Conservation (phyloP, 345 rosid genomes). For the Eucalyptus melliodora region DNA sequence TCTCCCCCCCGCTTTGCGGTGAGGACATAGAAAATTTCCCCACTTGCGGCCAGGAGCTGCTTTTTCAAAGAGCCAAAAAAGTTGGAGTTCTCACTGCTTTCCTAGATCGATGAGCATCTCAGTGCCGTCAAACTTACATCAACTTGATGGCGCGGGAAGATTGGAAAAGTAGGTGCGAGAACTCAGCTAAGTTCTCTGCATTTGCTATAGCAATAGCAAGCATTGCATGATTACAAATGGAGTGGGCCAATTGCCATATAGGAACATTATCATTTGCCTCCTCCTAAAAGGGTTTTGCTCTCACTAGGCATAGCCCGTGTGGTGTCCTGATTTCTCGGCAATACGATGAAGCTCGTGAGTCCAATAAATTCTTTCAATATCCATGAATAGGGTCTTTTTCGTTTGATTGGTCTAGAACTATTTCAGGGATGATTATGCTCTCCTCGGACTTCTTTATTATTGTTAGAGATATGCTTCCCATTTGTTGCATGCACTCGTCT, state of each 20-base stretch:
- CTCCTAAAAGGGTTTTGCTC: neutral
- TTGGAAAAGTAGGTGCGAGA: neutral
- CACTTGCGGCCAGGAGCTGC: neutral
- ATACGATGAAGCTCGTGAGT: neutral
- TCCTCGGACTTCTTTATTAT: neutral
- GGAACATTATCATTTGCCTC: neutral
- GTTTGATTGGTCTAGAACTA: neutral
- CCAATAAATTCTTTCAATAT: neutral
- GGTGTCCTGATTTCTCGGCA: neutral
- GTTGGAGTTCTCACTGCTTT: neutral
- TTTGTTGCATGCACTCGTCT: neutral
- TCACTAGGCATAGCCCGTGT: neutral
- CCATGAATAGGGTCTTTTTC: neutral
- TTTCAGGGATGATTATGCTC: neutral
- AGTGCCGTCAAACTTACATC: neutral
- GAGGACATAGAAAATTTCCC: neutral
- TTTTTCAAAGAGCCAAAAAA: neutral
- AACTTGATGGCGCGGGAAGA: neutral
- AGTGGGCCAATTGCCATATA: neutral
- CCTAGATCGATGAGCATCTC: neutral
- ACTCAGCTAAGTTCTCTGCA: neutral
- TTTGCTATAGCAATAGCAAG: neutral
- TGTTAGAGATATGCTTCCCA: neutral
- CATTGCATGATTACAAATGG: neutral
- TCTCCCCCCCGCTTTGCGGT: neutral